These are phyloP conservation scores for Thraustochytrium striatum DNA, from an alignment of 352 stramenopile species.

Conservation along the genomic window DNA sequence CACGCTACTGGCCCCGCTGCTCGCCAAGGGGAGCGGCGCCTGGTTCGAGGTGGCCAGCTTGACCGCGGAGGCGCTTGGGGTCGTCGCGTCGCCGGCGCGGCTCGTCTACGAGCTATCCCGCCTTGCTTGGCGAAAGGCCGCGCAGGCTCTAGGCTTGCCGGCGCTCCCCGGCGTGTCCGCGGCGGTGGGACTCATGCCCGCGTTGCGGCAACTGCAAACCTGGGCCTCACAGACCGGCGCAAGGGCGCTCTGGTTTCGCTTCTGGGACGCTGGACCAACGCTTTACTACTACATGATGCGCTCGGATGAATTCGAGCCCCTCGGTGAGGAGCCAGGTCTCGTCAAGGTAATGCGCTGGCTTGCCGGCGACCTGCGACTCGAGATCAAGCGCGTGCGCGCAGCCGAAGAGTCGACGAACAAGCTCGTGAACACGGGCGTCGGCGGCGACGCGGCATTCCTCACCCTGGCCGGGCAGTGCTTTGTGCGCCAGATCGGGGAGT, in stretches of 20 bases:
- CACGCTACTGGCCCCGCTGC: constrained; percentile 17
- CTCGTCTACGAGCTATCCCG: background rate
- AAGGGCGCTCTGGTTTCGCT: background rate
- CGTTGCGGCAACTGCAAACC: background rate
- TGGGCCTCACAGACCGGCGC: constrained; percentile 11
- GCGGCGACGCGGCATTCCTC: constrained; percentile 48
- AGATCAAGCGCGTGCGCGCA: background rate
- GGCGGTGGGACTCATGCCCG: too few relatives aligned
- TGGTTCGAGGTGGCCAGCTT: background rate
- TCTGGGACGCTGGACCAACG: constrained; percentile 38
- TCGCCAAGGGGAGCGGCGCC: background rate
- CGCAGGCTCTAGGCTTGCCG: too few relatives aligned
- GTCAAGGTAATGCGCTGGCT: background rate
- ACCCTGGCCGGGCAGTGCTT: constrained; percentile 68
- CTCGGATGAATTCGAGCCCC: background rate
- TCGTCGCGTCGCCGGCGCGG: constrained; percentile 1
- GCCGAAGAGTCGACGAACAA: background rate
- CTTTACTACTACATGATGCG: constrained; percentile 34
- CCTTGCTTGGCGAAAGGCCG: background rate
- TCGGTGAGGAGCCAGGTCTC: background rate
- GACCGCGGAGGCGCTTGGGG: background rate
- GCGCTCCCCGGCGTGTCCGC: too few relatives aligned
- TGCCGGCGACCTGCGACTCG: background rate
- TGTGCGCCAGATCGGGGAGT: constrained; percentile 64
- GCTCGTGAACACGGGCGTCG: too few relatives aligned